phyloP scores from a whole-genome alignment of 768 basidiomycete species.

The Clathrus columnatus region DNA sequence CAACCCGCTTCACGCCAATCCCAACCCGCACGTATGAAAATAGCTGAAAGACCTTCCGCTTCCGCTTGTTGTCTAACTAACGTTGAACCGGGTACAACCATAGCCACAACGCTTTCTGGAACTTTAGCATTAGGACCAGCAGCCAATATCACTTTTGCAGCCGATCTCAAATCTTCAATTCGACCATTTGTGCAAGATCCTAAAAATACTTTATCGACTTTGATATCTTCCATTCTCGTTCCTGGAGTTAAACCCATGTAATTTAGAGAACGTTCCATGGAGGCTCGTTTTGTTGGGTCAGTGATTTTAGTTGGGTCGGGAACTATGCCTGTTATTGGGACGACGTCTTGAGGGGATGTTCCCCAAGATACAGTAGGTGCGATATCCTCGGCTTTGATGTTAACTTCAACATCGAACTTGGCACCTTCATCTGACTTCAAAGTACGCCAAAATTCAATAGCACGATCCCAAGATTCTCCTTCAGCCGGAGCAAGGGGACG shows the following conservation, averaged over 20 bases:
- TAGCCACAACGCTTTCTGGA: conserved; percentile 65
- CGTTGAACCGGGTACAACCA: conserved; percentile 90
- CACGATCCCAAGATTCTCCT: conserved; percentile 77
- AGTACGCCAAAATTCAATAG: conserved; percentile 79
- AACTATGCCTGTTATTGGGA: conserved; percentile 71
- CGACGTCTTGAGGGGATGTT: conserved; percentile 86
- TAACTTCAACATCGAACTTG: conserved; percentile 75
- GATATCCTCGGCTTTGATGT: conserved; percentile 76
- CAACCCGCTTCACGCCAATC: conserved; percentile 95
- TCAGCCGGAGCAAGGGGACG: conserved; percentile 70
- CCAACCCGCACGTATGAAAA: conserved; percentile 87
- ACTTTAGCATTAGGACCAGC: conserved; percentile 69
- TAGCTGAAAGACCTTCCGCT: conserved; percentile 74
- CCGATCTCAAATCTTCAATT: conserved; percentile 86
- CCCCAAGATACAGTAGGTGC: conserved; percentile 91
- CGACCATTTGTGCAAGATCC: conserved; percentile 94
- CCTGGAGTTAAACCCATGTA: conserved; percentile 85
- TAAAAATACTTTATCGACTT: conserved; percentile 84
- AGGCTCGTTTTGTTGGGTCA: conserved; percentile 56
- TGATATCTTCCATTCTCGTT: conserved; percentile 69
- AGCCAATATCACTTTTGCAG: conserved; percentile 70
- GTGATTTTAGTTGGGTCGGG: conserved; percentile 64
- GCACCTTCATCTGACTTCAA: conserved; percentile 75
- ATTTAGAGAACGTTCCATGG: conserved; percentile 64
- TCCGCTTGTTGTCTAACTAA: conserved; percentile 87